Evolutionary conservation across 768 basidiomycete genomes (phyloP).

Genomic region (Sarcomyxa edulis): DNA sequence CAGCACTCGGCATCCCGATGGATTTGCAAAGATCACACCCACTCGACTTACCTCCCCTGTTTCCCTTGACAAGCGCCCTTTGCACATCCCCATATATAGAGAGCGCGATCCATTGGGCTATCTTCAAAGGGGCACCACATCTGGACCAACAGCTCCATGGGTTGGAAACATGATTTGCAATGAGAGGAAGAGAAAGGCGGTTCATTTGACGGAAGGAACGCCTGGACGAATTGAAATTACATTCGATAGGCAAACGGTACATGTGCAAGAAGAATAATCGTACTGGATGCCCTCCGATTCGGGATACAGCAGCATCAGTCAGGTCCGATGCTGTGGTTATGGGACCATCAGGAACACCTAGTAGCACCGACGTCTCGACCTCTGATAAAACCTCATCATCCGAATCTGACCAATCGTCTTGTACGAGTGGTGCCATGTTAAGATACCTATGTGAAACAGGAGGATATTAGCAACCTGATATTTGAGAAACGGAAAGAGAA

Average conservation of each 20-base stretch:
- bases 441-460: conserved; percentile 9
- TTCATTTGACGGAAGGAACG: conserved; percentile 61
- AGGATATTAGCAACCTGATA: conserved; percentile 1
- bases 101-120: conserved; percentile 77
- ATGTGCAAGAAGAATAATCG: conserved; percentile 47
- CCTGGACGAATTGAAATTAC: conserved; percentile 57
- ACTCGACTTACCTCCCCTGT: conserved; percentile 61
- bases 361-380: conserved; percentile 66
- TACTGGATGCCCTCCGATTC: conserved; percentile 89
- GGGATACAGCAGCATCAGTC: conserved; percentile 77
- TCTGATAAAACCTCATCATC: conserved; percentile 56
- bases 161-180: conserved; percentile 66
- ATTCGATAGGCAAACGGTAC: conserved; percentile 32
- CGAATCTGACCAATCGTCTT: conserved; percentile 78
- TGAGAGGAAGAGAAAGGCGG: conserved; percentile 57
- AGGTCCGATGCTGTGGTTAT: conserved; percentile 55
- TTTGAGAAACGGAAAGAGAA: no score
- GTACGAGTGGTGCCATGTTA: conserved; percentile 35
- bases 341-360: conserved; percentile 77
- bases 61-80: conserved; percentile 66
- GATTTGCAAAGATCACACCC: conserved; percentile 9
- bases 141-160: conserved; percentile 82
- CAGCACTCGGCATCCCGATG: neutral
- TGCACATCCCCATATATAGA: conserved; percentile 85
- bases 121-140: conserved; percentile 89